Evolutionary conservation across 495 filamentous ascomycete genomes (phyloP).

Genomic region (Bryoglossum gracile): DNA sequence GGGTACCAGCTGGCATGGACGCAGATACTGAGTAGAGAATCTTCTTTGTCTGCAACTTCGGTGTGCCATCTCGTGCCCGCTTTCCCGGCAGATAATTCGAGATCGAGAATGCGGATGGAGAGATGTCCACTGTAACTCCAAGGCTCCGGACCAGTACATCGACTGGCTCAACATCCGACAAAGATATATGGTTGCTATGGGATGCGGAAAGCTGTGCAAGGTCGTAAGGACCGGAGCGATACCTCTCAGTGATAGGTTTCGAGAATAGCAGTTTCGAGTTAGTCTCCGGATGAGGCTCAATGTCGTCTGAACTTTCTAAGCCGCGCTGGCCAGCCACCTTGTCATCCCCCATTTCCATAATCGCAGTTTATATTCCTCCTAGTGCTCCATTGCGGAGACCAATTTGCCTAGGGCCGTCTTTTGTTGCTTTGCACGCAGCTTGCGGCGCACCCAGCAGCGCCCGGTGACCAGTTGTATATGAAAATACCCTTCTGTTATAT

Average conservation of each 20-base stretch:
- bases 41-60: constrained; percentile 21
- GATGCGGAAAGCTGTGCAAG: constrained; percentile 5
- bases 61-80: constrained; percentile 11
- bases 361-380: too few species aligned
- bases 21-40: constrained; percentile 50
- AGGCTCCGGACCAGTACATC: constrained; percentile 49
- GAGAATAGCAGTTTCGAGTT: neutral
- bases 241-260: neutral
- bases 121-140: constrained; percentile 45
- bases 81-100: constrained; percentile 9
- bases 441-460: too few species aligned
- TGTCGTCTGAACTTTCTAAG: neutral
- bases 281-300: neutral
- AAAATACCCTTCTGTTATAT: too few species aligned
- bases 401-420: too few species aligned
- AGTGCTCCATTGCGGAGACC: too few species aligned
- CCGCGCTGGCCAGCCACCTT: neutral
- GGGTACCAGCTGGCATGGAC: constrained; percentile 49
- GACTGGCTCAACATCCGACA: constrained; percentile 54
- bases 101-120: constrained; percentile 30
- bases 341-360: neutral
- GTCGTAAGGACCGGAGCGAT: neutral
- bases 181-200: constrained; percentile 40
- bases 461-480: too few species aligned
- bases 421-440: too few species aligned